Evolutionary conservation across 2,329 filamentous ascomycete genomes (phyloP), one percentile per base, ranked within the genome.

Genomic region (Trichoderma asperellum): DNA sequence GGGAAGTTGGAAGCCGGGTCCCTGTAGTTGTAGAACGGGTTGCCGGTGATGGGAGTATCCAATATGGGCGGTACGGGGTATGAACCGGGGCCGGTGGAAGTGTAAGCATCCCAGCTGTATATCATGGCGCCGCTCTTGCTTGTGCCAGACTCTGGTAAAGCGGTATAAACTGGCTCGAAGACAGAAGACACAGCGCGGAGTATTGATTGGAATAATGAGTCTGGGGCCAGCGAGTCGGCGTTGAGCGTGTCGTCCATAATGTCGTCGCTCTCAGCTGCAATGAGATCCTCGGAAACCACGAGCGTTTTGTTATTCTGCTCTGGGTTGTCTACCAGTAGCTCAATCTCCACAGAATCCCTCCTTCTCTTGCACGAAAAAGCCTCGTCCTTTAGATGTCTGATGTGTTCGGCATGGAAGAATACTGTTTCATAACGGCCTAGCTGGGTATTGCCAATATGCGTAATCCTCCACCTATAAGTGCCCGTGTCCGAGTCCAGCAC

Each of bases 401-500:
- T 89, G 32, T 95, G 87, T 69, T 93, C 89, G 29, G 91, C 88
- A 58, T 91, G 86, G 72, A 98, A 87, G 76, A 92, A 92, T 24
- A 97, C 89, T 72, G 91, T 92, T 79, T 98, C 95, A 76, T 98
- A 93, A 59, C 92, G 90, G 4, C 95, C 95, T 4, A 99, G 84
- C 0, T 91, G 87, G 52, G 94, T 87, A 73, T 91, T 92, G 53
- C 93, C 94, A 71, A 97, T 89, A 56, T 92, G 91, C 69, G 91
- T 92, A 53, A 98, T 90, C 68, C 90, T 86, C 85, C 91, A 94
- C 32, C 81, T 79, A 11, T 84, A 79, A 18, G 84, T 80, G 2
- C 75, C 76, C 74, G 11, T 81, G 76, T 27, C 81, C 81, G 81
- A 77, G 24, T 81, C 82, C 0, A 85, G 83, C 75, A 92, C 90